Evolutionary conservation across 306 rosid genomes (phyloP), one percentile per base, ranked within the genome.

Genomic region (Vicia villosa): DNA sequence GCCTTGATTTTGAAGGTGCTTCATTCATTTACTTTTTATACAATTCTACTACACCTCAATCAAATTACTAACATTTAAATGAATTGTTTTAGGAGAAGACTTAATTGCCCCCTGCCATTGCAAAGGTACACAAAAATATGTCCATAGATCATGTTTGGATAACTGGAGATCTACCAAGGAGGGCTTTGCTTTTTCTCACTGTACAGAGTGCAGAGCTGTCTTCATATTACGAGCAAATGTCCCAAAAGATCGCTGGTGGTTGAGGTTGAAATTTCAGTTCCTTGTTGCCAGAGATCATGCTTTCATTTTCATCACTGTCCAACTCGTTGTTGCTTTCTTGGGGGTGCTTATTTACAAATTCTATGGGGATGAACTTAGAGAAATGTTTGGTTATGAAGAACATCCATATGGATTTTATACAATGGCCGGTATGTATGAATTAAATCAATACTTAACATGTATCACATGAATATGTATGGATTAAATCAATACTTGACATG

Each of bases 91-190:
- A 93, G 98, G 96, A 63, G 91, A 91, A 80, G 96, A 94, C 83
- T 69, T 94, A 65, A 94, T 94, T 73, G 97, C 99, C 49, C 97
- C 99, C 3, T 94, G 99, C 80, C 89, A 87, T 84, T 94, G 99
- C 87, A 94, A 86, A 89, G 99, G 99, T 75, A 94, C 99, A 9
- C 99, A 94, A 78, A 94, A 94, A 78, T 84, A 84, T 66, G 96
- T 94, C 41, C 99, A 94, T 76, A 77, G 99, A 75, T 88, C 92
- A 45, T 94, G 99, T 78, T 96, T 94, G 42, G 99, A 91, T 83
- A 88, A 94, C 75, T 94, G 99, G 99, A 89, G 99, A 84, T 91
- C 99, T 72, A 89, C 99, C 68, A 94, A 91, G 92, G 99, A 94
- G 87, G 99, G 99, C 63, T 89, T 89, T 81, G 97, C 99, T 74